Evolutionary conservation across 805 yeast genomes (phyloP).

Genomic region (Wickerhamiella musiphila): DNA sequence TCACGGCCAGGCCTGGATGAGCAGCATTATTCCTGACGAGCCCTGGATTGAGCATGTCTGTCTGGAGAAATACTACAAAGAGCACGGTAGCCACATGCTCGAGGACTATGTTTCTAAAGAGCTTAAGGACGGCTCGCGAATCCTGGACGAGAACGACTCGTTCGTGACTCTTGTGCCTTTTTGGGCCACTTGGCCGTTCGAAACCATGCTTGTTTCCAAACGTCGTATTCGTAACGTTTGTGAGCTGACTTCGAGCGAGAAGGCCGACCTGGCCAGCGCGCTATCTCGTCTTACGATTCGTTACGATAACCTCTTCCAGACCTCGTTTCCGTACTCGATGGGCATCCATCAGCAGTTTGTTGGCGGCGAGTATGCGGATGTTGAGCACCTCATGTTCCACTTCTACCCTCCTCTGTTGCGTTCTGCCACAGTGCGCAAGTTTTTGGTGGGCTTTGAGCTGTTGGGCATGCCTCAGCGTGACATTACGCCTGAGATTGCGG

Average conservation of each 20-base stretch:
- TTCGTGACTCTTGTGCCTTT: constrained; percentile 58
- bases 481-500: constrained; percentile 51
- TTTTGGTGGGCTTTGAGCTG: constrained; percentile 55
- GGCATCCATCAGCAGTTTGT: constrained; percentile 66
- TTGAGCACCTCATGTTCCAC: constrained; percentile 50
- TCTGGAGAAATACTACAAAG: constrained; percentile 30
- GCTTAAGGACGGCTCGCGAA: constrained; percentile 26
- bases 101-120: constrained; percentile 48
- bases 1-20: constrained; percentile 70
- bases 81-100: constrained; percentile 32
- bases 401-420: constrained; percentile 65
- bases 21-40: constrained; percentile 47
- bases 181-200: constrained; percentile 78
- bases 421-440: constrained; percentile 58
- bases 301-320: constrained; percentile 53
- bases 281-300: constrained; percentile 38
- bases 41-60: constrained; percentile 39
- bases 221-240: constrained; percentile 33
- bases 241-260: constrained; percentile 25
- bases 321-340: constrained; percentile 67
- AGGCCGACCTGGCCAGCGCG: constrained; percentile 37
- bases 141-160: constrained; percentile 42
- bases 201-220: constrained; percentile 45
- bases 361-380: constrained; percentile 24
- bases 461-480: constrained; percentile 47